Evolutionary conservation across 23 red algal genomes (phyloP).

Genomic region (Gracilaria gracilis): DNA sequence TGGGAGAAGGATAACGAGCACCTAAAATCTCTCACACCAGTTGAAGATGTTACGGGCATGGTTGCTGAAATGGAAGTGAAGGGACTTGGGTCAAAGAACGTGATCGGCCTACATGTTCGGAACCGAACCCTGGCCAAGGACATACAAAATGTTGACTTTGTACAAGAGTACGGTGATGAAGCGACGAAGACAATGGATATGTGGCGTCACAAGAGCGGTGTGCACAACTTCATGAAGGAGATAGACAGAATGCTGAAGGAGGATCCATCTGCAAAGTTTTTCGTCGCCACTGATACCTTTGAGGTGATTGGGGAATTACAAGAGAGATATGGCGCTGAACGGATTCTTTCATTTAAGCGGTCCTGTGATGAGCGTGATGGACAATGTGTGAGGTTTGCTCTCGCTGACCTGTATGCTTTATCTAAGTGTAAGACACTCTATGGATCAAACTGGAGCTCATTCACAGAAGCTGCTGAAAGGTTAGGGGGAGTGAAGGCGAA

Average conservation of each 20-base stretch:
- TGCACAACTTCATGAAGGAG: constrained; percentile 56
- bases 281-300: constrained; percentile 73
- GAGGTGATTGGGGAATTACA: constrained; percentile 58
- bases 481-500: constrained; percentile 52
- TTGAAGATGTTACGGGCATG: constrained; percentile 22
- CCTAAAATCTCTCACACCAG: constrained; percentile 57
- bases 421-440: constrained; percentile 54
- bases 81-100: constrained; percentile 13
- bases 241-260: constrained; percentile 49
- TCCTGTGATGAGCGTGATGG: constrained; percentile 70
- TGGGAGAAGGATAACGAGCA: constrained; percentile 81
- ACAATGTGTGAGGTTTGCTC: constrained; percentile 62
- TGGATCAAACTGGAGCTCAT: constrained; percentile 83
- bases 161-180: constrained; percentile 66
- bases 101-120: constrained; percentile 75
- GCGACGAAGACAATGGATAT: constrained; percentile 72
- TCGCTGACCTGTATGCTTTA: constrained; percentile 62
- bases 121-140: constrained; percentile 67
- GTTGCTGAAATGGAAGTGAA: constrained; percentile 24
- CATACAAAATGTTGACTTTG: constrained; percentile 77
- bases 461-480: constrained; percentile 77
- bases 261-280: constrained; percentile 47
- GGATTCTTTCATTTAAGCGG: constrained; percentile 37
- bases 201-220: constrained; percentile 69
- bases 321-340: constrained; percentile 13